Evolutionary conservation across 192 early-diverging fungal genomes (phyloP).

Genomic region (Entomortierella parvispora): DNA sequence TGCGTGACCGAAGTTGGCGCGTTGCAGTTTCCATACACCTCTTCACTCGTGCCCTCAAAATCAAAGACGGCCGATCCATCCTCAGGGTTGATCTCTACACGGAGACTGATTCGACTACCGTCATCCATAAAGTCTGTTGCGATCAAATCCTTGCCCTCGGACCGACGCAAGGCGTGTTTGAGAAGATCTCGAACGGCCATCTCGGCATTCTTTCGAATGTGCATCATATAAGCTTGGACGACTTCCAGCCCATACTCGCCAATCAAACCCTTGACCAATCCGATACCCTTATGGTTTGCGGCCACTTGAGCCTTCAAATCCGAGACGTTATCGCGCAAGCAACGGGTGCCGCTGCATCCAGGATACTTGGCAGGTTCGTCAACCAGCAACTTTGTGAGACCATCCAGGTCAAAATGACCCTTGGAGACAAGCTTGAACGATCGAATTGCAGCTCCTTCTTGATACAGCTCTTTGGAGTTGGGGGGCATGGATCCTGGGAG

Average conservation of each 20-base stretch:
- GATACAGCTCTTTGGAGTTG: conserved; percentile 88
- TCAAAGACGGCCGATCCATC: conserved; percentile 90
- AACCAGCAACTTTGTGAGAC: conserved; percentile 77
- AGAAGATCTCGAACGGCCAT: conserved; percentile 84
- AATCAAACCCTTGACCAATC: conserved; percentile 83
- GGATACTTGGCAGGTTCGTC: conserved; percentile 86
- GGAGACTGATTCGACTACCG: conserved; percentile 82
- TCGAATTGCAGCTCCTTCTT: conserved; percentile 94
- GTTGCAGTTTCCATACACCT: conserved; percentile 92
- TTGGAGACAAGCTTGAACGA: conserved; percentile 87
- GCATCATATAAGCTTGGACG: conserved; percentile 96
- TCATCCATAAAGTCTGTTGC: conserved; percentile 92
- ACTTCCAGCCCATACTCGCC: conserved; percentile 84
- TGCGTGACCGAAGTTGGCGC: conserved; percentile 69
- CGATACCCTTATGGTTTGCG: conserved; percentile 94
- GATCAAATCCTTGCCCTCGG: conserved; percentile 54
- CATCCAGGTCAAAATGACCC: conserved; percentile 86
- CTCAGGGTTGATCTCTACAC: conserved; percentile 74
- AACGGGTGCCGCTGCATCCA: conserved; percentile 89
- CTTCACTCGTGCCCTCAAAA: conserved; percentile 89
- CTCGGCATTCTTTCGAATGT: conserved; percentile 92
- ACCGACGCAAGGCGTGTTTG: conserved; percentile 59
- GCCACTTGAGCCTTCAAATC: conserved; percentile 98
- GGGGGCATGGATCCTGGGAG: conserved; percentile 91
- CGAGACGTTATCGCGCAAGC: conserved; percentile 89